A percentile compares a stretch with the other conserved stretches of the same genome.
Conservation (phyloP, 345 rosid species). For the Pseudoturritis turrita region DNA sequence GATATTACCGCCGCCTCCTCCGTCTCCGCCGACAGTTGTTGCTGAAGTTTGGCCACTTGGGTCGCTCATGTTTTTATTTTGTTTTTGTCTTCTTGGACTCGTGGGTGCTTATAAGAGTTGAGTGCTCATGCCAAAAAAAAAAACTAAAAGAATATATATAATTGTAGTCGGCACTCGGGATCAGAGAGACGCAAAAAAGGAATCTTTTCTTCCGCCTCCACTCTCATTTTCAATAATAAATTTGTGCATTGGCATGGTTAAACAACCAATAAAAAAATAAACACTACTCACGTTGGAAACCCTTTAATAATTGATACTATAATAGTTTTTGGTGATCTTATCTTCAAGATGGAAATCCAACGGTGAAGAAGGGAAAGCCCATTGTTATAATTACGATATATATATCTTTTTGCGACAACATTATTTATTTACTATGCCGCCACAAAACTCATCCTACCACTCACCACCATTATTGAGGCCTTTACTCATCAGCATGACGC, state of each 20-base stretch:
- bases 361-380: conserved; percentile 3
- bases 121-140: neutral
- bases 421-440: conserved; percentile 5
- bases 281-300: neutral
- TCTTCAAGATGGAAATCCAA: conserved; percentile 14
- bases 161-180: neutral
- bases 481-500: conserved; percentile 21
- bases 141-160: neutral
- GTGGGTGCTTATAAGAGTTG: neutral
- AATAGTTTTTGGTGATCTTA: conserved; percentile 14
- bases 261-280: neutral
- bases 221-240: neutral
- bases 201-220: neutral
- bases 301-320: conserved; percentile 2
- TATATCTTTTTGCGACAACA: conserved; percentile 3
- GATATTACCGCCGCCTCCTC: neutral
- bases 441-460: neutral
- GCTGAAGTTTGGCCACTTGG: conserved; percentile 22
- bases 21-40: conserved; percentile 4
- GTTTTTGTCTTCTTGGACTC: neutral
- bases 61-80: conserved; percentile 24
- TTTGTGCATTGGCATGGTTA: neutral
- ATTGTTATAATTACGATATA: neutral
- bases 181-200: neutral
- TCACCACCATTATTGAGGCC: conserved; percentile 27